Percentiles rank a stretch among this genome's conserved stretches.
Evolutionary conservation across 164 flowering plant species (phyloP).

Genomic region (Nelumbo lutea): DNA sequence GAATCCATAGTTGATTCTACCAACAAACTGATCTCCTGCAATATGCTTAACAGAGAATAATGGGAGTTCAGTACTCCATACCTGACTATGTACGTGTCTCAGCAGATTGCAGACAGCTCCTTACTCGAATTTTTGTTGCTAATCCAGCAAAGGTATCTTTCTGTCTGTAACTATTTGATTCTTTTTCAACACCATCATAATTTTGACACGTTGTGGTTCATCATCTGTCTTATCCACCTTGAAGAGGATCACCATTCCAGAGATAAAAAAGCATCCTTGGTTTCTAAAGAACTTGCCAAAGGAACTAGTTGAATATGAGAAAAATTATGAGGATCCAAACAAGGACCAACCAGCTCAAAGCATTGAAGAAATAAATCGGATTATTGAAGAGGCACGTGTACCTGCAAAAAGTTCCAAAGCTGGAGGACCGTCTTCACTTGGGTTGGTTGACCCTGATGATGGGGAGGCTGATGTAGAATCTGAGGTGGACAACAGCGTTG

Average conservation of each 20-base stretch:
- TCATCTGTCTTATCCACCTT: background rate
- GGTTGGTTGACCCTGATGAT: conserved; percentile 29
- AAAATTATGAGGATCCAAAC: conserved; percentile 22
- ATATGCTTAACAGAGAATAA: conserved; percentile 42
- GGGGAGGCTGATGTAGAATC: conserved; percentile 25
- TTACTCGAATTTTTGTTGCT: conserved; percentile 61
- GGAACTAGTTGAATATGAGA: conserved; percentile 49
- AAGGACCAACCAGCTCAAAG: conserved; percentile 36
- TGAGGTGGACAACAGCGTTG: conserved; percentile 45
- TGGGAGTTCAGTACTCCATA: conserved; percentile 59
- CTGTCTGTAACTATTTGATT: background rate
- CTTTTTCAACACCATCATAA: background rate
- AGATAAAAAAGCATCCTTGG: conserved; percentile 68
- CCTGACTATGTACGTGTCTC: conserved; percentile 67
- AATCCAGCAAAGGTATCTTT: conserved; percentile 57
- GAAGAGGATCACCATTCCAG: conserved; percentile 67
- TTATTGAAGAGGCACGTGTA: conserved; percentile 52
- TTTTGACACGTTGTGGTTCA: background rate
- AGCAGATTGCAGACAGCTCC: conserved; percentile 50
- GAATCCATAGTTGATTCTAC: background rate
- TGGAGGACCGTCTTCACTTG: conserved; percentile 17
- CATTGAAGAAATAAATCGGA: conserved; percentile 52
- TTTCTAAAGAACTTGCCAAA: conserved; percentile 54
- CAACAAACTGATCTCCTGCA: background rate
- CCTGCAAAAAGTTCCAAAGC: conserved; percentile 31